phyloP scores from a whole-genome alignment of 2,329 filamentous ascomycete species.

The Cadophora sp. region DNA sequence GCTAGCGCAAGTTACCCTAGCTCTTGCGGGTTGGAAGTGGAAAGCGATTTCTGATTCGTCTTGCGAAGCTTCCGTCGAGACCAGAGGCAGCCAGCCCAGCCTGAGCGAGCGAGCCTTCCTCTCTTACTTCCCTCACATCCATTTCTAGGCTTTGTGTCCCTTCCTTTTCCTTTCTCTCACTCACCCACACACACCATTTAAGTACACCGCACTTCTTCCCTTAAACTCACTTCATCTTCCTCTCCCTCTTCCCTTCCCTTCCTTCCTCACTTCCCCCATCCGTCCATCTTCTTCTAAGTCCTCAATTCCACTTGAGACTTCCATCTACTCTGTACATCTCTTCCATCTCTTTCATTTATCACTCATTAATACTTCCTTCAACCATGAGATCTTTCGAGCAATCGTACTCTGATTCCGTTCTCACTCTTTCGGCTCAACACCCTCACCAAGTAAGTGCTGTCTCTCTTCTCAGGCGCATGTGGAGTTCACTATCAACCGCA shows the following conservation, averaged over 20 bases:
- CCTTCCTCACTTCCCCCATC: slow-evolving; percentile 3
- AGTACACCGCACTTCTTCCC: slow-evolving; percentile 31
- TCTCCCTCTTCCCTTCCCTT: slow-evolving; percentile 11
- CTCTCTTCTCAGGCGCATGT: slow-evolving; percentile 3
- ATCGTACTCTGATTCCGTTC: slow-evolving; percentile 39
- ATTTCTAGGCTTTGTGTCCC: slow-evolving; percentile 25
- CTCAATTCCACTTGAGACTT: slow-evolving; percentile 27
- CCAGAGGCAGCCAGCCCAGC: slow-evolving; percentile 2
- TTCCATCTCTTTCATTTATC: slow-evolving; percentile 8
- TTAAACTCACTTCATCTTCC: slow-evolving; percentile 16
- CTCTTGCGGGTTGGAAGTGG: slow-evolving; percentile 9
- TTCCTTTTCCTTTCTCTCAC: slow-evolving; percentile 23
- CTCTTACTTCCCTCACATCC: slow-evolving; percentile 20
- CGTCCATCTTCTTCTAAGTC: slow-evolving; percentile 15
- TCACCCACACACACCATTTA: slow-evolving; percentile 29
- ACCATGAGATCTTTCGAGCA: slow-evolving; percentile 42
- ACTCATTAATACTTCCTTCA: slow-evolving; percentile 19
- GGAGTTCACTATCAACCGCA: neutral
- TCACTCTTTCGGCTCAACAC: slow-evolving; percentile 40
- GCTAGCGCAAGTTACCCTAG: slow-evolving; percentile 18
- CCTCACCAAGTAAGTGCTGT: slow-evolving; percentile 34
- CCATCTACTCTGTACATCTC: slow-evolving; percentile 5
- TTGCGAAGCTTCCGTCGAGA: slow-evolving; percentile 4
- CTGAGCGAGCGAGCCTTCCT: slow-evolving; percentile 9
- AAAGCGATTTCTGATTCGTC: slow-evolving; percentile 6